These are phyloP conservation scores for Tremellales sp. DNA, from an alignment of 1,284 basidiomycete species.

Conservation along the genomic window DNA sequence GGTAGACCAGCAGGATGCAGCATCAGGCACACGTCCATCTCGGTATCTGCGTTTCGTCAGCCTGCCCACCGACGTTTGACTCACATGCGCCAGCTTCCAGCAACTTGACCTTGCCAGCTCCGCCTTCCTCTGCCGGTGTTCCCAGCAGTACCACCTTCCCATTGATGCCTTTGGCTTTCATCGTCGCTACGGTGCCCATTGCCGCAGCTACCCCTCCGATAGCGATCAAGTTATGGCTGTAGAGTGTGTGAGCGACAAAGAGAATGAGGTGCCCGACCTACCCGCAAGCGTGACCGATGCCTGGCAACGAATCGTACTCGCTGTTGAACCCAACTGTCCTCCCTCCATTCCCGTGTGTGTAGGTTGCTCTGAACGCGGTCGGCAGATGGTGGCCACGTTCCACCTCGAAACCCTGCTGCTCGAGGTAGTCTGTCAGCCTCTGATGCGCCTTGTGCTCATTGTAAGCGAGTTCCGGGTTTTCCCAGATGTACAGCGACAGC, in stretches of 20 bases:
- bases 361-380: constrained; percentile 23
- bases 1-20: constrained; percentile 14
- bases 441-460: constrained; percentile 55
- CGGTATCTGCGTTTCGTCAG: constrained; percentile 17
- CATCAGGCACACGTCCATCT: constrained; percentile 26
- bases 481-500: constrained; percentile 22
- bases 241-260: constrained; percentile 51
- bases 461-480: constrained; percentile 26
- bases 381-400: constrained; percentile 59
- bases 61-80: constrained; percentile 57
- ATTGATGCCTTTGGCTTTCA: too few relatives aligned
- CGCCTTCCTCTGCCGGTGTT: constrained; percentile 80
- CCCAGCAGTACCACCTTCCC: constrained; percentile 75
- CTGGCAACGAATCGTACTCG: too few relatives aligned
- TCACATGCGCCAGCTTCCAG: constrained; percentile 72
- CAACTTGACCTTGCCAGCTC: constrained; percentile 70
- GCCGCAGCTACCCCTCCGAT: too few relatives aligned
- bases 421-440: constrained; percentile 57
- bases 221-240: too few relatives aligned
- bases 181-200: too few relatives aligned
- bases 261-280: neutral
- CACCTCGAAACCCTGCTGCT: constrained; percentile 57
- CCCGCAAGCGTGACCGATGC: too few relatives aligned
- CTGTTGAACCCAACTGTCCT: too few relatives aligned
- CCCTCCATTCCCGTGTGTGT: constrained; percentile 19